Base-by-base conservation (phyloP, 495 filamentous ascomycete genomes). In the Monascus purpureus region DNA sequence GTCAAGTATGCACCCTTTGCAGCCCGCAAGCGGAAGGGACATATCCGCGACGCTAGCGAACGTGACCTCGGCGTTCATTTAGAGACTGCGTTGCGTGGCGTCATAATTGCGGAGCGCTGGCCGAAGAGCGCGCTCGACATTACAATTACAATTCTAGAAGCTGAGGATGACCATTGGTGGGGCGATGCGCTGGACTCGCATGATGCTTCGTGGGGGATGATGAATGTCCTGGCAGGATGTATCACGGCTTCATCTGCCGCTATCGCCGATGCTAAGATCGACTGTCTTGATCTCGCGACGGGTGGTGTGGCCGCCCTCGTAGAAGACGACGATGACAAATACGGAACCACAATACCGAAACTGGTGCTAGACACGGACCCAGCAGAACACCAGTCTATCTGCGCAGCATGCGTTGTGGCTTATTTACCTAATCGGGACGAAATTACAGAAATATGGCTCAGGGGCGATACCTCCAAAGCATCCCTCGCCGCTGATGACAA, bases 1-100 rank as follows among this genome's bases (percentile, higher is more conserved):
- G 78, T 97, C 47, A 96, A 95, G 57, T 96, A 90, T 46, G 87
- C 92, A 0, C 86, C 90, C 0, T 97, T 97, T 44, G 88, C 92
- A 0, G 78, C 83, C 0, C 72, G 71, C 11, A 72, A 78, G 46
- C 69, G 90, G 17, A 73, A 81, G 40, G 82, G 87, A 18, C 93
- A 94, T 50, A 67, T 94, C 22, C 80, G 87, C 17, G 88, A 96
- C 49, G 59, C 74, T 6, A 74, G 67, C 36, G 90, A 96, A 61
- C 70, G 87, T 13, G 90, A 97, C 53, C 75, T 97, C 1, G 80
- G 78, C 9, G 80, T 83, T 1, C 92, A 95, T 49, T 59, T 97
- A 7, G 87, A 95, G 52, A 83, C 83, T 6, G 90, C 92, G 29
- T 64, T 97, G 16, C 64, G 82, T 17, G 87, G 92, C 2, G 79